Conservation (phyloP, 2,329 filamentous ascomycete species). For the Xylariaceae sp. region DNA sequence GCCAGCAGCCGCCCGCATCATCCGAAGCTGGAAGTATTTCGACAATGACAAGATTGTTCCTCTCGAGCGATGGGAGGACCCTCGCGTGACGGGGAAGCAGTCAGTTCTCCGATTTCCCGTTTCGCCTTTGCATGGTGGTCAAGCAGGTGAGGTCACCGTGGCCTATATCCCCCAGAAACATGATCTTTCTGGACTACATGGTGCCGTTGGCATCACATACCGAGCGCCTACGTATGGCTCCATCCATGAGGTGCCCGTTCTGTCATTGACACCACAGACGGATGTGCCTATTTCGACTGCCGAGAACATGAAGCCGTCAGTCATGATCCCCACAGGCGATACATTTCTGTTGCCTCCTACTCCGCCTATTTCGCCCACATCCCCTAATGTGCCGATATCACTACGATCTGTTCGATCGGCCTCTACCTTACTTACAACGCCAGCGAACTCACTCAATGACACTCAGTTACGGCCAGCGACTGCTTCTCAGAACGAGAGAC, state of each 20-base stretch:
- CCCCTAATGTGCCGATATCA: slow-evolving; percentile 17
- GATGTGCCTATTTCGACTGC: slow-evolving; percentile 8
- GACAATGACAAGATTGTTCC: slow-evolving; percentile 43
- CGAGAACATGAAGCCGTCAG: slow-evolving; percentile 8
- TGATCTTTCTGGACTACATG: slow-evolving; percentile 57
- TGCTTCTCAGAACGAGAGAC: slow-evolving; percentile 15
- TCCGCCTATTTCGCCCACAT: slow-evolving; percentile 35
- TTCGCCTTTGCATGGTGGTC: slow-evolving; percentile 47
- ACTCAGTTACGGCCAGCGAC: slow-evolving; percentile 20
- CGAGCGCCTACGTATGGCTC: slow-evolving; percentile 44
- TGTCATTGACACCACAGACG: slow-evolving; percentile 30
- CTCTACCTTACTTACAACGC: slow-evolving; percentile 31
- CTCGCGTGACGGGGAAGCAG: slow-evolving; percentile 32
- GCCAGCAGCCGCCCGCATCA: slow-evolving; percentile 58
- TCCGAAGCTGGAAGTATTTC: slow-evolving; percentile 65
- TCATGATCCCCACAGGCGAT: slow-evolving; percentile 18
- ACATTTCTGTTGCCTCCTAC: slow-evolving; percentile 31
- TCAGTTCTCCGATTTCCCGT: slow-evolving; percentile 45
- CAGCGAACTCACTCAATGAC: slow-evolving; percentile 16
- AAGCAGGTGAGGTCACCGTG: slow-evolving; percentile 65
- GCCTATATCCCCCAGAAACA: slow-evolving; percentile 57
- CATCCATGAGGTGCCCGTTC: slow-evolving; percentile 24
- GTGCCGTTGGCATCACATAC: slow-evolving; percentile 68
- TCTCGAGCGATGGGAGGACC: slow-evolving; percentile 44
- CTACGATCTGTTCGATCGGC: slow-evolving; percentile 35